Conservation (phyloP, 2,329 filamentous ascomycete species). For the Penicillium occitanis region DNA sequence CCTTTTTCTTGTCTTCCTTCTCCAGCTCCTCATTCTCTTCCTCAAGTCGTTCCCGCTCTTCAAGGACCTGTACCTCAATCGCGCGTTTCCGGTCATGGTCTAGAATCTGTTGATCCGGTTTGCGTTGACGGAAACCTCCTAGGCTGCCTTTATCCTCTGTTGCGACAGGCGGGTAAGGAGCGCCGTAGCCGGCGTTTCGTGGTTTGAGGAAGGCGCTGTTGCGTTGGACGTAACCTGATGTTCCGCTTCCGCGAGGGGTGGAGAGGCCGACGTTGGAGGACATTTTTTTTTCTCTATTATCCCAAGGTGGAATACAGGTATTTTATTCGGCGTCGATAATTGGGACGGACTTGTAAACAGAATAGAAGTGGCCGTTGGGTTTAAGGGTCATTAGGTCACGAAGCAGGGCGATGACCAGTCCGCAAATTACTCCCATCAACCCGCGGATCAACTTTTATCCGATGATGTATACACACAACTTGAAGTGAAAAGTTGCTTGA, state of each 20-base stretch:
- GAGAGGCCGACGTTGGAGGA: conserved; percentile 95
- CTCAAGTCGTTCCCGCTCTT: conserved; percentile 85
- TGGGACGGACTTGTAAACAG: neutral
- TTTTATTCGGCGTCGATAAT: neutral
- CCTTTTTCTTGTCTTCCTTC: conserved; percentile 67
- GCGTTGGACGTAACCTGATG: conserved; percentile 95
- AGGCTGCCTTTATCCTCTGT: conserved; percentile 23
- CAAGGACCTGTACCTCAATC: conserved; percentile 90
- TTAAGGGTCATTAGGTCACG: neutral
- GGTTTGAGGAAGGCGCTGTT: conserved; percentile 86
- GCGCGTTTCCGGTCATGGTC: conserved; percentile 91
- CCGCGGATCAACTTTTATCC: neutral
- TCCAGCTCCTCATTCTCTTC: conserved; percentile 71
- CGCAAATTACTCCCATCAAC: neutral
- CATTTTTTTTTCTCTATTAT: conserved; percentile 55
- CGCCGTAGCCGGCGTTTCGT: conserved; percentile 66
- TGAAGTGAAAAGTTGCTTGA: neutral
- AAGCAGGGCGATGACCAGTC: no score
- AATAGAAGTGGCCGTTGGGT: neutral
- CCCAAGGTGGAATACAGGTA: neutral
- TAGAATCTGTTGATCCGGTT: conserved; percentile 88
- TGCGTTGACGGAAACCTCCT: conserved; percentile 64
- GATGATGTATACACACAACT: neutral
- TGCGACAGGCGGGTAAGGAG: conserved; percentile 64
- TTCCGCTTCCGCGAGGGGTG: conserved; percentile 91